Conservation (phyloP, 257 asterid genomes). For the Solanum chiquidenum region DNA sequence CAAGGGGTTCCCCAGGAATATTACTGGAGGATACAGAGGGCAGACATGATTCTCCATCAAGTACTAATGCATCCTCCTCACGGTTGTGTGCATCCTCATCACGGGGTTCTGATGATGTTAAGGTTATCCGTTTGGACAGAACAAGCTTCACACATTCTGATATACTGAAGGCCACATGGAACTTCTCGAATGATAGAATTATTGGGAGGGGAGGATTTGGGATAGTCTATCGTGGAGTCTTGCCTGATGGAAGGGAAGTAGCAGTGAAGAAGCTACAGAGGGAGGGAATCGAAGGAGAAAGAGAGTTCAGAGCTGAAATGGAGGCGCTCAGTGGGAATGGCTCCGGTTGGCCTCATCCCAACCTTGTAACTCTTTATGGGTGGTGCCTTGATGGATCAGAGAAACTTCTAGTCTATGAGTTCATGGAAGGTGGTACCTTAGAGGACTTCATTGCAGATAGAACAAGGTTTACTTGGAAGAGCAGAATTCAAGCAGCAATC, state of each 20-base stretch:
- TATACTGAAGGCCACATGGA: slow-evolving; percentile 62
- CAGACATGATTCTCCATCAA: neutral
- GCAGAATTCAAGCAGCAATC: slow-evolving; percentile 54
- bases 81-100: neutral
- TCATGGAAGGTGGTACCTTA: slow-evolving; percentile 51
- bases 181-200: slow-evolving; percentile 65
- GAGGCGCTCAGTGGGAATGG: slow-evolving; percentile 67
- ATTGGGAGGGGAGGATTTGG: slow-evolving; percentile 90
- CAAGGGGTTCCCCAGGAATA: slow-evolving; percentile 20
- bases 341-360: slow-evolving; percentile 81
- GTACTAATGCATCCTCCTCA: slow-evolving; percentile 33
- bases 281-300: slow-evolving; percentile 81
- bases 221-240: slow-evolving; percentile 65
- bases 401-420: slow-evolving; percentile 75
- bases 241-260: slow-evolving; percentile 73
- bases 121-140: slow-evolving; percentile 70
- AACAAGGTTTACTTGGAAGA: slow-evolving; percentile 35
- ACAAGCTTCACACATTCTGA: slow-evolving; percentile 79
- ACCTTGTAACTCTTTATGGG: slow-evolving; percentile 75
- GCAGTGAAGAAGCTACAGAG: slow-evolving; percentile 81
- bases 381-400: slow-evolving; percentile 88
- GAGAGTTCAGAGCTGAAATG: slow-evolving; percentile 87
- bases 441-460: slow-evolving; percentile 51
- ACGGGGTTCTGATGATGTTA: slow-evolving; percentile 27
- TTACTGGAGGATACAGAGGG: slow-evolving; percentile 38